phyloP scores from a whole-genome alignment of 2,329 filamentous ascomycete genomes.

The Fonsecaea erecta region DNA sequence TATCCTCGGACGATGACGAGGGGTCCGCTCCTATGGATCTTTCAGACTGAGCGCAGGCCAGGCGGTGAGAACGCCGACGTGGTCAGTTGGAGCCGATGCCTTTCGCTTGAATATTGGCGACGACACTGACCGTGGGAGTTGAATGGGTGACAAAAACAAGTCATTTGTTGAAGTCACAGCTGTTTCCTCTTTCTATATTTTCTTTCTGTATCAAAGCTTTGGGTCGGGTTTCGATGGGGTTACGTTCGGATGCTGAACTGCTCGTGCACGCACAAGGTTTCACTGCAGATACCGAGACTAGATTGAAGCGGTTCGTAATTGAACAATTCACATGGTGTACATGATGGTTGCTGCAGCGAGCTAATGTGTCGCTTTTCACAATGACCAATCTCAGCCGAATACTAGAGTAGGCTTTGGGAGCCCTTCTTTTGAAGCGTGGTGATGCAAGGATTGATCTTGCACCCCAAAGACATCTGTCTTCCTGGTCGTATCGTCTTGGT shows the following conservation, averaged over 20 bases:
- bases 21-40: neutral
- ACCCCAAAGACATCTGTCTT: constrained; percentile 7
- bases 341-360: neutral
- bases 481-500: constrained; percentile 3
- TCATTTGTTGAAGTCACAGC: neutral
- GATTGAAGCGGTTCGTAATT: neutral
- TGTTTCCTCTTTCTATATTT: neutral
- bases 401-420: constrained; percentile 35
- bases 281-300: neutral
- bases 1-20: neutral
- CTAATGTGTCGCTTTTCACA: neutral
- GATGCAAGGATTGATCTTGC: neutral
- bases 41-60: neutral
- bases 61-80: neutral
- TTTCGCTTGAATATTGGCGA: neutral
- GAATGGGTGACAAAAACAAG: neutral
- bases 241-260: neutral
- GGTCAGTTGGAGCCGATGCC: neutral
- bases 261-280: neutral
- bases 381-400: constrained; percentile 24
- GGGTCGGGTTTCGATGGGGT: neutral
- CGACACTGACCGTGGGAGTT: neutral
- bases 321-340: neutral
- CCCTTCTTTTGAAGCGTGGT: constrained; percentile 19
- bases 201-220: neutral